Base-by-base conservation (phyloP, 2,329 filamentous ascomycete genomes). In the Acrodontium crateriforme region DNA sequence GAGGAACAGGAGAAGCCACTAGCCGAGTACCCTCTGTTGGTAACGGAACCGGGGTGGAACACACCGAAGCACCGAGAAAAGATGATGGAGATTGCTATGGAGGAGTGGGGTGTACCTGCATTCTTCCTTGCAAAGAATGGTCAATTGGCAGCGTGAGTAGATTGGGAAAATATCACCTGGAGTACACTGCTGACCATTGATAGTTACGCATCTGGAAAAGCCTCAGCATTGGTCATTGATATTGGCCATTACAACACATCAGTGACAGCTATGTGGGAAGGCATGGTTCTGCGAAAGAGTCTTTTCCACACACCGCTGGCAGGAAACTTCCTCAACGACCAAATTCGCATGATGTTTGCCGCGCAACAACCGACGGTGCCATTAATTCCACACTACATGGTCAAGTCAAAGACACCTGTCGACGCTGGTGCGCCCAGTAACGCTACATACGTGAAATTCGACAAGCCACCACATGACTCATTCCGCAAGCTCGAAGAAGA, bases 31-130 rank as follows among this genome's bases (percentile, higher is more conserved):
- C 91, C 89, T 6, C 62, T 98, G 35, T 65, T 98, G 34, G 78
- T 98, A 71, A 93, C 83, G 1, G 89, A 98, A 58, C 80, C 85
- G 9, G 79, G 82, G 8, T 95, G 87, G 85, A 95, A 93, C 57
- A 69, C 74, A 15, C 58, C 71, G 23, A 94, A 94, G 62, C 73
- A 79, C 35, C 70, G 91, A 35, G 89, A 98, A 60, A 92, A 89
- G 69, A 77, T 78, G 21, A 87, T 94, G 46, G 89, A 98, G 60
- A 74, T 95, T 38, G 84, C 83, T 34, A 94, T 98, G 77, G 89
- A 98, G 65, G 81, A 74, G 49, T 98, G 89, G 84, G 85, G 83
- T 16, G 79, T 78, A 31, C 89, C 89, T 11, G 89, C 89, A 4
- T 95, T 94, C 56, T 98, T 87, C 69, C 65, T 95, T 36, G 82